phyloP scores from a whole-genome alignment of 192 early-diverging fungal genomes.

The Thoreauomyces humboldtii region DNA sequence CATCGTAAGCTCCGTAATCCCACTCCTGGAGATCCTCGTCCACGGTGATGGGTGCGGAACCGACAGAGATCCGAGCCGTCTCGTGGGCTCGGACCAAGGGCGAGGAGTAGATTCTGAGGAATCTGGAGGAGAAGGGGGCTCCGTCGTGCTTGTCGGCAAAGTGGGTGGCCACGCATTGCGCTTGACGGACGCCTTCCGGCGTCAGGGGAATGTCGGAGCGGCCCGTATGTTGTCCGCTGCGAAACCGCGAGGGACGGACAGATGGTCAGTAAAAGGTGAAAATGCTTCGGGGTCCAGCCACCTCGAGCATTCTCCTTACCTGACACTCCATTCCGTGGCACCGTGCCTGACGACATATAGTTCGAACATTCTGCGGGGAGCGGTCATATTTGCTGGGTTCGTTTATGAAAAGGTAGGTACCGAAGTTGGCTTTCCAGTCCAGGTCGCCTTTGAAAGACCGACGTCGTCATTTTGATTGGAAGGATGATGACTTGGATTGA shows the following conservation, averaged over 20 bases:
- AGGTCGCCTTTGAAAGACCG: too few relatives aligned
- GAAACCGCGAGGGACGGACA: too few relatives aligned
- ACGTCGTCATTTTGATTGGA: too few relatives aligned
- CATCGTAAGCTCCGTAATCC: conserved; percentile 3
- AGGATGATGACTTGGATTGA: too few relatives aligned
- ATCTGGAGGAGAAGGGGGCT: not conserved
- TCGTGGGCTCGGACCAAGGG: not conserved
- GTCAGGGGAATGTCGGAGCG: conserved; percentile 8
- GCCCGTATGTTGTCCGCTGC: conserved; percentile 2
- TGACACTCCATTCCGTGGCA: conserved; percentile 2
- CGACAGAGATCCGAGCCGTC: not conserved
- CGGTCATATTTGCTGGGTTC: too few relatives aligned
- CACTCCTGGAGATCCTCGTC: conserved; percentile 1
- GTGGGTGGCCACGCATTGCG: not conserved
- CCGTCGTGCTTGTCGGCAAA: not conserved
- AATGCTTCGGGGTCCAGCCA: too few relatives aligned
- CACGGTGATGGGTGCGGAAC: not conserved
- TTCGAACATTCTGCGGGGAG: too few relatives aligned
- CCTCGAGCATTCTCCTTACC: too few relatives aligned
- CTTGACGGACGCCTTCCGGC: not conserved
- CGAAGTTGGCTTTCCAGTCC: too few relatives aligned
- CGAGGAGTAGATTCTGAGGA: not conserved
- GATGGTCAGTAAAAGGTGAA: too few relatives aligned
- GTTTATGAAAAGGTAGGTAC: too few relatives aligned
- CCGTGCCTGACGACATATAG: not conserved